A percentile compares a stretch with the other conserved stretches of the same genome.
Evolutionary conservation across 768 basidiomycete species (phyloP).

Genomic region (Lactarius pseudohatsudake): DNA sequence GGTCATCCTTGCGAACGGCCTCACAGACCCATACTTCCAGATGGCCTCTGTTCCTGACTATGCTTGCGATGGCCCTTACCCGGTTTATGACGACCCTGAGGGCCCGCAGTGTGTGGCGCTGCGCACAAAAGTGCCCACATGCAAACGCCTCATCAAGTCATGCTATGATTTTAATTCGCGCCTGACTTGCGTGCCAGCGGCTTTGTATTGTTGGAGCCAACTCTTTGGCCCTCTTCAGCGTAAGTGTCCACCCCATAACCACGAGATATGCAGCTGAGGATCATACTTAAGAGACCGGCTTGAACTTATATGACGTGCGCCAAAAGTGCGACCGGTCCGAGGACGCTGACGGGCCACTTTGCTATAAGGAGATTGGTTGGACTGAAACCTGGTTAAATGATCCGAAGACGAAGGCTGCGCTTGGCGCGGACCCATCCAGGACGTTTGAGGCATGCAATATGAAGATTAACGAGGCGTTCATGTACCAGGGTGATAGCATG

Average conservation of each 20-base stretch:
- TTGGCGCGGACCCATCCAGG: constrained; percentile 64
- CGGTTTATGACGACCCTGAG: constrained; percentile 64
- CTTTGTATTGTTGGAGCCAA: constrained; percentile 77
- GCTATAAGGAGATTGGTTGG: constrained; percentile 81
- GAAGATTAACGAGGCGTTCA: constrained; percentile 80
- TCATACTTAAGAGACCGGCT: constrained; percentile 52
- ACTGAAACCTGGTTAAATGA: constrained; percentile 88
- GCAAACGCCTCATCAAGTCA: constrained; percentile 50
- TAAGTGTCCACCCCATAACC: constrained; percentile 37
- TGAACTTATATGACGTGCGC: constrained; percentile 91
- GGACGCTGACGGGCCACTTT: constrained; percentile 59
- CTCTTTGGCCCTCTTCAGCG: constrained; percentile 69
- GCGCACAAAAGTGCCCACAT: constrained; percentile 48
- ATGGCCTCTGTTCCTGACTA: constrained; percentile 80
- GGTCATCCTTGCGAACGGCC: constrained; percentile 83
- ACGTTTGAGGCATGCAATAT: constrained; percentile 73
- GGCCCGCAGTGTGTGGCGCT: constrained; percentile 49
- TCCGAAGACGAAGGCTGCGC: constrained; percentile 68
- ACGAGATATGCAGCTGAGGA: background rate
- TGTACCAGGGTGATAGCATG: constrained; percentile 81
- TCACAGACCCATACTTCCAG: constrained; percentile 82
- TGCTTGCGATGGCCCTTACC: constrained; percentile 78
- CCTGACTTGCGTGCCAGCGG: constrained; percentile 56
- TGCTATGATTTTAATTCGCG: constrained; percentile 50
- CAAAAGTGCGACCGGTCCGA: constrained; percentile 65